A percentile compares a stretch with the other conserved stretches of the same genome.
phyloP scores from a whole-genome alignment of 179 eudicot genomes.

The Silene coronaria region DNA sequence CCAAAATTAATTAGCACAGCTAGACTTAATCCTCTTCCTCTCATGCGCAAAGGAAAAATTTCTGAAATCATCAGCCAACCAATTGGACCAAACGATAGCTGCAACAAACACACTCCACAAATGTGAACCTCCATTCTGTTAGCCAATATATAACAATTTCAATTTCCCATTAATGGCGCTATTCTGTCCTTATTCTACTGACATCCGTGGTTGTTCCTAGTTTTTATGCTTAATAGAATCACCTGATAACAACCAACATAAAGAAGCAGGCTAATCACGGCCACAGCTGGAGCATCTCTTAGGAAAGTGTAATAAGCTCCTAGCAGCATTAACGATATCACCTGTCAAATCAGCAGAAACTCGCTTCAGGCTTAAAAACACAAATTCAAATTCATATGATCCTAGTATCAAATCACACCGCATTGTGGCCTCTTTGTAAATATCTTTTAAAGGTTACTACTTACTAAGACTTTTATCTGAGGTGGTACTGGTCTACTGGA shows the following conservation, averaged over 20 bases:
- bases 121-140: neutral
- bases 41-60: conserved; percentile 85
- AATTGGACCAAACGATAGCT: conserved; percentile 96
- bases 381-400: neutral
- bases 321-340: conserved; percentile 63
- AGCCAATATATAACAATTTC: neutral
- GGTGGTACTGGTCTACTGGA: neutral
- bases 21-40: conserved; percentile 84
- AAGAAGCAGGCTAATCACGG: conserved; percentile 69
- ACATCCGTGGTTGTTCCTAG: neutral
- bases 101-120: conserved; percentile 24
- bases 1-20: conserved; percentile 91
- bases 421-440: neutral
- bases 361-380: neutral
- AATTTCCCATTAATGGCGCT: neutral
- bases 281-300: conserved; percentile 61
- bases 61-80: conserved; percentile 99
- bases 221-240: conserved; percentile 7
- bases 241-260: conserved; percentile 99
- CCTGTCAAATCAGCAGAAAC: conserved; percentile 37
- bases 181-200: neutral
- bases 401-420: neutral
- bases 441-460: neutral
- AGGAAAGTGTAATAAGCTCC: conserved; percentile 90
- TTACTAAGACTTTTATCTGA: neutral